Conservation (phyloP, 306 rosid species). For the Sophora flavescens region DNA sequence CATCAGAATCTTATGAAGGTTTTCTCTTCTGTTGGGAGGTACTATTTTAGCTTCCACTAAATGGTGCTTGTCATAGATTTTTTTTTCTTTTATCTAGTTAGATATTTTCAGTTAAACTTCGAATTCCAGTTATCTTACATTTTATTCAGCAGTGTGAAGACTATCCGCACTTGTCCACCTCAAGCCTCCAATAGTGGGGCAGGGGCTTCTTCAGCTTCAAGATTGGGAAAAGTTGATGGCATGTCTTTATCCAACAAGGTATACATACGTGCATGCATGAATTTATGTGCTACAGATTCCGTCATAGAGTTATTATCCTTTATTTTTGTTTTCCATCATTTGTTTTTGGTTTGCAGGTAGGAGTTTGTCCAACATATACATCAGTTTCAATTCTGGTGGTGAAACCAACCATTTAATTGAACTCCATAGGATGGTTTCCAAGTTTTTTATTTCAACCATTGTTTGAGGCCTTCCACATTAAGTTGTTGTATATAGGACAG, state of each 20-base stretch:
- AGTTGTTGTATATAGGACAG: neutral
- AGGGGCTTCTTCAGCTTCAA: conserved; percentile 76
- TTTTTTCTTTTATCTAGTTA: neutral
- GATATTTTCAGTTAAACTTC: conserved; percentile 26
- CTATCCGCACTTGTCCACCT: conserved; percentile 97
- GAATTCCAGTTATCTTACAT: conserved; percentile 34
- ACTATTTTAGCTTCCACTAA: conserved; percentile 35
- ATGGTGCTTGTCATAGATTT: conserved; percentile 24
- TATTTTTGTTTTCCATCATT: conserved; percentile 12
- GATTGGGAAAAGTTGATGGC: conserved; percentile 80
- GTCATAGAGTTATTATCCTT: conserved; percentile 7
- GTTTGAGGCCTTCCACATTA: conserved; percentile 9
- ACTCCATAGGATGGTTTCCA: conserved; percentile 33
- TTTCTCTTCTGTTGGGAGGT: conserved; percentile 96
- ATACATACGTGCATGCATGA: conserved; percentile 22
- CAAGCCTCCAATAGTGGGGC: conserved; percentile 74
- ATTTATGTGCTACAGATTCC: conserved; percentile 28
- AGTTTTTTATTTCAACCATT: neutral
- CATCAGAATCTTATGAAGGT: conserved; percentile 98
- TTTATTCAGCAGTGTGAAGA: conserved; percentile 79
- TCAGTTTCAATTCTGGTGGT: conserved; percentile 21
- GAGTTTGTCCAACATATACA: conserved; percentile 29
- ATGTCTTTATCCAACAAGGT: conserved; percentile 86
- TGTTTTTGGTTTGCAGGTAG: conserved; percentile 18
- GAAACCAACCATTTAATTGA: conserved; percentile 25